A percentile compares a stretch with the other conserved stretches of the same genome.
These are phyloP conservation scores for Jimgerdemannia flammicorona DNA, from an alignment of 192 early-diverging fungal species.

Conservation along the genomic window DNA sequence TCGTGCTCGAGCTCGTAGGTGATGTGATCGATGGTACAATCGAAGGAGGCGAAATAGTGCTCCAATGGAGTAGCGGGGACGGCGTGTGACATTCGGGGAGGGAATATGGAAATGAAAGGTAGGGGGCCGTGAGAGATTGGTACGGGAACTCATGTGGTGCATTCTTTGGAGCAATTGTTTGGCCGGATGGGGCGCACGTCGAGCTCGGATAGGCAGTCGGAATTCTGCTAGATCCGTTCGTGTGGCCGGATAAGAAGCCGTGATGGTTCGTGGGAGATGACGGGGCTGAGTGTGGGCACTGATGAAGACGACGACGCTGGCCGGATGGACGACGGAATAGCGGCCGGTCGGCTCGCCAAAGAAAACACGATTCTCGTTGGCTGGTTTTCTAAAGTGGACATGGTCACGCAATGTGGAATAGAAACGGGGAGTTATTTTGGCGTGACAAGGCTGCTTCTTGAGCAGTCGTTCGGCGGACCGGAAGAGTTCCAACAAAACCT, in stretches of 20 bases:
- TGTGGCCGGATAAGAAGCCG: too few species aligned
- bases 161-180: slow-evolving; percentile 1
- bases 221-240: too few species aligned
- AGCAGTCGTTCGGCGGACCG: slow-evolving; percentile 27
- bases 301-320: too few species aligned
- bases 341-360: slow-evolving; percentile 8
- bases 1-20: too few species aligned
- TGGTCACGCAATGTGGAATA: slow-evolving; percentile 23
- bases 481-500: slow-evolving; percentile 27
- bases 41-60: too few species aligned
- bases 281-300: too few species aligned
- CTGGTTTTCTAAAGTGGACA: slow-evolving; percentile 20
- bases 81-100: too few species aligned
- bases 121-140: background rate
- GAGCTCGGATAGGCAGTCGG: too few species aligned
- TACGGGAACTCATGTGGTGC: background rate
- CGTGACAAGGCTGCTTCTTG: slow-evolving; percentile 21
- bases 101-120: background rate
- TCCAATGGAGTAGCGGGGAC: too few species aligned
- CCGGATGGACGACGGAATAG: slow-evolving; percentile 4
- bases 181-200: background rate
- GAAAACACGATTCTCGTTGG: slow-evolving; percentile 14
- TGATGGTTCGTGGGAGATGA: too few species aligned
- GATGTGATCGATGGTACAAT: too few species aligned
- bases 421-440: slow-evolving; percentile 23